Base-by-base conservation (phyloP, 2,329 filamentous ascomycete species). In the Monosporascus sp. region DNA sequence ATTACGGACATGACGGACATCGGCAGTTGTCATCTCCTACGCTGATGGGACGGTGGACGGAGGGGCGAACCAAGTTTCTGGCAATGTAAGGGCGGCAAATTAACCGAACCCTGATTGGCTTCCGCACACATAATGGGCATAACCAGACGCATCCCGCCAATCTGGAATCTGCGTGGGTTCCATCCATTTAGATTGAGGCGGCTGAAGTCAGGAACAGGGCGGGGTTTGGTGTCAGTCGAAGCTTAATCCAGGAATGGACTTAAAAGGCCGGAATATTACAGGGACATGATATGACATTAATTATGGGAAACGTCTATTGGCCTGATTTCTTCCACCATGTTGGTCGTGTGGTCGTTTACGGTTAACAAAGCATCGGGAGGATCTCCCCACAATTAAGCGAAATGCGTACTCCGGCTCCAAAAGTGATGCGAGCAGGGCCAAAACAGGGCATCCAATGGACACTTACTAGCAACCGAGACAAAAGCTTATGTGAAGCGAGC, bases 31-130 rank as follows among this genome's bases (percentile, higher is more conserved):
- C 35, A 18, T 53, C 53, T 49, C 25, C 39, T 44, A 27, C 55
- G 25, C 15, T 35, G 17, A 49, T 52, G 53, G 53, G 56, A 35
- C 31, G 47, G 27, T 53, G 27, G 27, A 46, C 27, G 38, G 31
- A 35, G 31, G 45, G 52, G 55, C 57, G 55, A 59, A 59, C 57
- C 57, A 59, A 48, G 52, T 49, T 56, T 58, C 27, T 31, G 57
- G 50, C 55, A 58, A 58, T 58, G 52, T 48, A 49, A 52, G 47
- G 48, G 45, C 41, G 37, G 47, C 39, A 58, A 48, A 58, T 56
- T 59, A 58, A 52, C 57, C 52, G 52, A 52, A 14, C 49, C 37
- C 44, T 59, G 55, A 56, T 59, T 59, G 57, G 57, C 38, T 43
- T 38, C 55, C 53, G 41, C 47, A 52, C 47, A 49, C 52, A 44